A percentile compares a stretch with the other conserved stretches of the same genome.
These are phyloP conservation scores for Boechera stricta DNA, from an alignment of 345 rosid species.

Conservation along the genomic window DNA sequence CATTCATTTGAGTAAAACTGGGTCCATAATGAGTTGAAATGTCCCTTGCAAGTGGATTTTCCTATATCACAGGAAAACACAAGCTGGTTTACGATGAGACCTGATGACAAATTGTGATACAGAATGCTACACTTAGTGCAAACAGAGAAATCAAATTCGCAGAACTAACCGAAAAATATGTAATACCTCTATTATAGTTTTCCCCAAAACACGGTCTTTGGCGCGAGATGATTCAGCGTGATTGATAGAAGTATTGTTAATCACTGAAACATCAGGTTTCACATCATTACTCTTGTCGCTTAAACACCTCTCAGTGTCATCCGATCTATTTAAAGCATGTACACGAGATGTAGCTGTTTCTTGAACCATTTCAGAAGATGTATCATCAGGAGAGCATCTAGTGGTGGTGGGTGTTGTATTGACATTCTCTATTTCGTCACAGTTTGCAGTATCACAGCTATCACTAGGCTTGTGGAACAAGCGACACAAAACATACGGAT, in stretches of 20 bases:
- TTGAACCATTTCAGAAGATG: slow-evolving; percentile 67
- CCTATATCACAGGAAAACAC: slow-evolving; percentile 46
- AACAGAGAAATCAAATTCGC: background rate
- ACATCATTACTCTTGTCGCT: slow-evolving; percentile 42
- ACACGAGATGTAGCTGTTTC: slow-evolving; percentile 51
- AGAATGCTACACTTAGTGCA: background rate
- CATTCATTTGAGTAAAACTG: slow-evolving; percentile 46
- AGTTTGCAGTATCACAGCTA: slow-evolving; percentile 49
- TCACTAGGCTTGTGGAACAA: slow-evolving; percentile 80
- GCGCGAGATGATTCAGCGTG: slow-evolving; percentile 59
- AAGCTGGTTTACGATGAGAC: background rate
- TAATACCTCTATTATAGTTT: slow-evolving; percentile 53
- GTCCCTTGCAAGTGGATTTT: slow-evolving; percentile 42
- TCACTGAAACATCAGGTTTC: slow-evolving; percentile 43
- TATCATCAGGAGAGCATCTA: slow-evolving; percentile 68
- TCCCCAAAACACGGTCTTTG: slow-evolving; percentile 57
- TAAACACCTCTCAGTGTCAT: slow-evolving; percentile 47
- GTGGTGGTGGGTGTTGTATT: slow-evolving; percentile 56
- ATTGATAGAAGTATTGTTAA: slow-evolving; percentile 52
- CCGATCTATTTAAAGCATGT: slow-evolving; percentile 39
- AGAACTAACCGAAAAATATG: background rate
- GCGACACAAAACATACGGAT: slow-evolving; percentile 80
- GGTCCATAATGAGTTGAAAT: slow-evolving; percentile 40
- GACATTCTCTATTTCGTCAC: slow-evolving; percentile 58
- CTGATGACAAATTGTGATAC: background rate